These are phyloP conservation scores for Thinopyrum elongatum DNA, from an alignment of 176 grass and related monocot genomes.

Conservation along the genomic window DNA sequence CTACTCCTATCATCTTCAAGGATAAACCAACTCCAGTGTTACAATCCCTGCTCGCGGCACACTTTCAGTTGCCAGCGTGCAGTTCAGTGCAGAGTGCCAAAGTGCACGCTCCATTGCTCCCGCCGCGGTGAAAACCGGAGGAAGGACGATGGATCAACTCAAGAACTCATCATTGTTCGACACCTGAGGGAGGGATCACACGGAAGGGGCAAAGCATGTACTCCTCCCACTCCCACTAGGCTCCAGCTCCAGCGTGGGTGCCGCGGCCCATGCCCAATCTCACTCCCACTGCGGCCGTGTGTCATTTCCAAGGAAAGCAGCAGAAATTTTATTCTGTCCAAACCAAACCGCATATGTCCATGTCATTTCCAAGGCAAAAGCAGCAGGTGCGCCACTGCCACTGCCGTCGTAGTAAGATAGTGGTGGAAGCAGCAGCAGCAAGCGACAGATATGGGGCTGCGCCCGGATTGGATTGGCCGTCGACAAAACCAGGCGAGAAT, in stretches of 20 bases:
- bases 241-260: not conserved
- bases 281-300: conserved; percentile 44
- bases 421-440: conserved; percentile 19
- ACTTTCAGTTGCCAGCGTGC: no score
- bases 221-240: not conserved
- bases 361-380: conserved; percentile 89
- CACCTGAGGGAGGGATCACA: conserved; percentile 30
- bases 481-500: conserved; percentile 13
- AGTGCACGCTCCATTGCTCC: not conserved
- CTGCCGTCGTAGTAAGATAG: not conserved
- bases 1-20: no score
- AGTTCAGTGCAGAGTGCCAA: not conserved
- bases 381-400: conserved; percentile 52
- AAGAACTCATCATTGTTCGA: conserved; percentile 12
- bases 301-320: conserved; percentile 89
- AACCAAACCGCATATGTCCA: conserved; percentile 53
- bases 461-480: conserved; percentile 6
- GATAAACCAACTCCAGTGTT: no score
- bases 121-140: not conserved
- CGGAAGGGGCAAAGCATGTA: not conserved
- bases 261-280: conserved; percentile 26
- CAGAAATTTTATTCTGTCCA: conserved; percentile 52
- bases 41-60: no score
- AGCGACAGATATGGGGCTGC: not conserved
- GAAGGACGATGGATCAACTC: not conserved